Evolutionary conservation across 176 grass and related monocot species (phyloP), one percentile per base, ranked within the genome.

Genomic region (Hordeum marinum): DNA sequence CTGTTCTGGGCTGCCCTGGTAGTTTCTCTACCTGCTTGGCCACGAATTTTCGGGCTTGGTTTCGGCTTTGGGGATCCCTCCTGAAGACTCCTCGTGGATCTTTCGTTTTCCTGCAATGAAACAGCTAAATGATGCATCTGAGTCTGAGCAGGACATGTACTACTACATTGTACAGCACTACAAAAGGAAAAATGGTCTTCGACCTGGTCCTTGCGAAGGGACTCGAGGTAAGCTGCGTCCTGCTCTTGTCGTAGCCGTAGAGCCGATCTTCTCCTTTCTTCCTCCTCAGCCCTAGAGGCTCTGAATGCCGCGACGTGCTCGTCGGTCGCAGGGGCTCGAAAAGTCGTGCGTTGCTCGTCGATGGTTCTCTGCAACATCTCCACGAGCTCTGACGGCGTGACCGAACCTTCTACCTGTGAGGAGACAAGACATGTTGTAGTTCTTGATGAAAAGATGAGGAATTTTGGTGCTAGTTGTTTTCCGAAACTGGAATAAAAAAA

Each of bases 291-390:
- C 14, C 78, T 82, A 15, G 88, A 52, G 41, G 88, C 59, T 86
- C 72, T 82, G 4, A 71, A 11, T 2, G 54, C 72, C 64, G 79
- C 64, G 35, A 64, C 64, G n/a, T 64, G 88, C 3, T 57, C 83
- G 2, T 64, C 55, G 0, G 78, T 18, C 64, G 34, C 45, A 42
- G 18, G 61, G 7, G 79, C 8, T 68, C 60, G 32, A 55, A 90
- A 95, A 52, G 90, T 79, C 0, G 79, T 67, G 23, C 88, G 52
- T 80, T 95, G 93, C 72, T 90, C 93, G 1, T 95, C 93, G 2
- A 90, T 92, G 79, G 75, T 90, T 62, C 87, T 85, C 63, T 95
- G 90, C 65, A 95, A 45, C 69, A 92, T 88, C 84, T 95, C 90
- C 78, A 95, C 79, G 24, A 95, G 82, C 80, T 91, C 85, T 7